These are phyloP conservation scores for Ambrosiella beaveri DNA, from an alignment of 2,329 filamentous ascomycete genomes.

Conservation along the genomic window DNA sequence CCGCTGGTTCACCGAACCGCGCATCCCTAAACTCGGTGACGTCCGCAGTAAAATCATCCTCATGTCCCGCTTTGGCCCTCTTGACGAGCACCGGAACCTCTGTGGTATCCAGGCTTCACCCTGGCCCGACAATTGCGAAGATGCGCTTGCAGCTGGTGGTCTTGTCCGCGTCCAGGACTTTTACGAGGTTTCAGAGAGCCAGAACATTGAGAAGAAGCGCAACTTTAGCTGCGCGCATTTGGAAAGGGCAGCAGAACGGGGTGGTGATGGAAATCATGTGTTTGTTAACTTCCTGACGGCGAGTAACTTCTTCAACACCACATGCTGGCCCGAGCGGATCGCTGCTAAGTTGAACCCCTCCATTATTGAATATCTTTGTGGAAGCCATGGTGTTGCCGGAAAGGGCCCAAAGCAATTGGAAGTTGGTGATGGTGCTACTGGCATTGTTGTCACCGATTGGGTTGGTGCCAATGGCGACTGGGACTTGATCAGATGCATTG, in stretches of 20 bases:
- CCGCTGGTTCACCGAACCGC: conserved; percentile 64
- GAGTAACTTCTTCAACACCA: conserved; percentile 84
- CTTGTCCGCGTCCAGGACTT: conserved; percentile 82
- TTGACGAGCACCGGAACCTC: conserved; percentile 31
- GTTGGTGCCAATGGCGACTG: conserved; percentile 76
- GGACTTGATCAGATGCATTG: conserved; percentile 73
- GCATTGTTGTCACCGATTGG: conserved; percentile 86
- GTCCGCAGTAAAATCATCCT: conserved; percentile 70
- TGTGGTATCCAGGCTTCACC: conserved; percentile 42
- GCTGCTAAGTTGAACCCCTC: conserved; percentile 75
- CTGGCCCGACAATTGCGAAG: conserved; percentile 82
- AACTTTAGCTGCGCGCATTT: conserved; percentile 56
- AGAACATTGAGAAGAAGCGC: conserved; percentile 69
- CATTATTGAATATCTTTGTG: conserved; percentile 44
- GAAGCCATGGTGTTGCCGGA: conserved; percentile 34
- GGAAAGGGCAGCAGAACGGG: conserved; percentile 43
- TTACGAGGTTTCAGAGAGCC: conserved; percentile 64
- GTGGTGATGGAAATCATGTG: conserved; percentile 14
- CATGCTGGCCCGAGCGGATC: conserved; percentile 87
- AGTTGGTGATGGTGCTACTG: conserved; percentile 59
- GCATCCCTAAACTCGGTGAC: conserved; percentile 61
- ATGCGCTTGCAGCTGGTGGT: conserved; percentile 52
- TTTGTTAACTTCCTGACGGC: conserved; percentile 84
- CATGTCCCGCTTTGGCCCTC: conserved; percentile 59
- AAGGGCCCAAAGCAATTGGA: conserved; percentile 32